Base-by-base conservation (phyloP, 257 asterid genomes). In the Lycium ferocissimum region DNA sequence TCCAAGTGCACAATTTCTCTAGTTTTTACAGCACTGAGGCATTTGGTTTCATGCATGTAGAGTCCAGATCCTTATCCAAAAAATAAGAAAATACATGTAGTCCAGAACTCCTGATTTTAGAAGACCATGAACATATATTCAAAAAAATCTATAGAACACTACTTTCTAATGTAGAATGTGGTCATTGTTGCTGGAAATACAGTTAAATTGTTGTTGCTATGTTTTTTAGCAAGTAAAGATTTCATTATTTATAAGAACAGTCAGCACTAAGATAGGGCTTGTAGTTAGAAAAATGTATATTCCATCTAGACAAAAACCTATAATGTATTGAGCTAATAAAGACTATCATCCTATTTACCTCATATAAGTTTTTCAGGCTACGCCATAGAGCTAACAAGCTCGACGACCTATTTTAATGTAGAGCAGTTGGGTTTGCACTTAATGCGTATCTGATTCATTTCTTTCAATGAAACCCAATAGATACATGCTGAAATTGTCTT, bases 361-460 rank as follows among this genome's bases (percentile, higher is more conserved):
- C 26, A 7, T 18, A 15, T 69, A 37, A 51, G 38, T 38, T 38
- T 59, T 69, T 37, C 53, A 1, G 26, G 53, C 17, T 38, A 35
- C 18, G 3, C 75, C 20, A 14, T 20, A 66, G 73, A 67, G 78
- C 26, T 69, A 69, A 38, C 78, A 69, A 69, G 12, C 78, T 69
- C 51, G 15, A 69, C 9, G 3, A 6, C 78, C 12, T 11, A 69
- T 38, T 37, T 69, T 3, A 37, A 69, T 69, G 6, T 37, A 37
- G 53, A 33, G 45, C 18, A 13, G 11, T 13, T 26, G 15, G 70
- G 2, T 62, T 62, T 22, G 14, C 38, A 4, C 38, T 20, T 11
- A 62, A 9, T 62, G 70, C 70, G 22, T 62, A 20, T 62, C 73
- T 66, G 73, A 4, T 37, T 67, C 7, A 13, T 15, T 69, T 69